Conservation (phyloP, 257 asterid genomes). For the Solanum appendiculatum region DNA sequence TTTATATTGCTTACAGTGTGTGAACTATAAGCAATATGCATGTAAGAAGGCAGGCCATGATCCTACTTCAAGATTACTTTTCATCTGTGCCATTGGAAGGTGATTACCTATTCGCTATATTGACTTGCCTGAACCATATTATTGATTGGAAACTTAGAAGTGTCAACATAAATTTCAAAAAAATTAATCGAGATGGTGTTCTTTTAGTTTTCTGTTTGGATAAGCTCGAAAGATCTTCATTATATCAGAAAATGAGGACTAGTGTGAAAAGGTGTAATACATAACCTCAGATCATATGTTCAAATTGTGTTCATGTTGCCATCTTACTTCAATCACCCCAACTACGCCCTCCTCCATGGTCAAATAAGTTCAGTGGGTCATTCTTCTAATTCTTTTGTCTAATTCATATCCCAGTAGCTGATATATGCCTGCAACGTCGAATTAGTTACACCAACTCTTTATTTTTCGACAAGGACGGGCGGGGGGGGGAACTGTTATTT, state of each 20-base stretch:
- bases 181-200: neutral
- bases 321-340: neutral
- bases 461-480: neutral
- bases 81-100: neutral
- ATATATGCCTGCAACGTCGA: neutral
- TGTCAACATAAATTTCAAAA: neutral
- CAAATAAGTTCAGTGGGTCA: neutral
- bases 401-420: neutral
- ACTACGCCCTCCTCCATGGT: neutral
- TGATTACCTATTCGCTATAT: neutral
- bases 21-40: neutral
- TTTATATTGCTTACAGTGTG: neutral
- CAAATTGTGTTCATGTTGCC: neutral
- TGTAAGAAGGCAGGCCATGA: neutral
- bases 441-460: neutral
- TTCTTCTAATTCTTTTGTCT: neutral
- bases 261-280: neutral
- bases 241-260: neutral
- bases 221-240: neutral
- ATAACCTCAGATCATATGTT: neutral
- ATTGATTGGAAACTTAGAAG: neutral
- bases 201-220: neutral
- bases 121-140: neutral
- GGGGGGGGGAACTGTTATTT: neutral
- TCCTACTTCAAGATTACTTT: neutral